A percentile compares a stretch with the other conserved stretches of the same genome.
Evolutionary conservation across 2,329 filamentous ascomycete genomes (phyloP).

Genomic region (Microcyclosporella mali): DNA sequence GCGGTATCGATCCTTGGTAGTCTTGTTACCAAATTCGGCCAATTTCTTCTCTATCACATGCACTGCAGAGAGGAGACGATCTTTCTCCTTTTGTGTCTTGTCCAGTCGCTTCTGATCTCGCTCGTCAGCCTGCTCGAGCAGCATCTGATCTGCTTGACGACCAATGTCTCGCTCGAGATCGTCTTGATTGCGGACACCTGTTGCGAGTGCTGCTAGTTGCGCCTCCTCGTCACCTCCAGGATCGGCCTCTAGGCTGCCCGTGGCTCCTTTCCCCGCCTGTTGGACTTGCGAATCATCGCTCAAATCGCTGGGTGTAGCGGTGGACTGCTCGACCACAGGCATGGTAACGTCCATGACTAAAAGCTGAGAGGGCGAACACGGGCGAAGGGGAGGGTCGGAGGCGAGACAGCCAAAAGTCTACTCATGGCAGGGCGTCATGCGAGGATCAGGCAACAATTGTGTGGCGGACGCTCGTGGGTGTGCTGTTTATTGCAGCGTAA

Average conservation of each 20-base stretch:
- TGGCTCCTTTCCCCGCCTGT: not conserved
- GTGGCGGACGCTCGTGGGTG: too few species aligned
- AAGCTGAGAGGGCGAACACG: too few species aligned
- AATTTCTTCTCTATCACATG: conserved; percentile 53
- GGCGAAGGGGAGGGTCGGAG: too few species aligned
- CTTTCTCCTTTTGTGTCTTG: conserved; percentile 47
- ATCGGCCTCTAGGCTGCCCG: not conserved
- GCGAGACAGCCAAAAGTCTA: too few species aligned
- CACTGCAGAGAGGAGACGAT: conserved; percentile 60
- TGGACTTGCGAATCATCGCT: not conserved
- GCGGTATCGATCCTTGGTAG: conserved; percentile 53
- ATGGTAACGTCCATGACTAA: too few species aligned
- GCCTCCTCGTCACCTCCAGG: conserved; percentile 32
- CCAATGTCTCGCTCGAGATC: conserved; percentile 85
- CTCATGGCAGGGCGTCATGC: too few species aligned
- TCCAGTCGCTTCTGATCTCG: conserved; percentile 58
- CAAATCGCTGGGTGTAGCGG: too few species aligned
- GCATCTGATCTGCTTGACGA: conserved; percentile 55
- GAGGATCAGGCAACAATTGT: too few species aligned
- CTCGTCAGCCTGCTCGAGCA: conserved; percentile 57
- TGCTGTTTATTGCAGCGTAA: too few species aligned
- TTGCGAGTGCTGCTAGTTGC: conserved; percentile 33
- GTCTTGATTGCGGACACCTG: conserved; percentile 69
- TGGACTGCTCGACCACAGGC: too few species aligned
- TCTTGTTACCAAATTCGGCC: conserved; percentile 47